Base-by-base conservation (phyloP, 805 yeast genomes). In the Pichia exigua region DNA sequence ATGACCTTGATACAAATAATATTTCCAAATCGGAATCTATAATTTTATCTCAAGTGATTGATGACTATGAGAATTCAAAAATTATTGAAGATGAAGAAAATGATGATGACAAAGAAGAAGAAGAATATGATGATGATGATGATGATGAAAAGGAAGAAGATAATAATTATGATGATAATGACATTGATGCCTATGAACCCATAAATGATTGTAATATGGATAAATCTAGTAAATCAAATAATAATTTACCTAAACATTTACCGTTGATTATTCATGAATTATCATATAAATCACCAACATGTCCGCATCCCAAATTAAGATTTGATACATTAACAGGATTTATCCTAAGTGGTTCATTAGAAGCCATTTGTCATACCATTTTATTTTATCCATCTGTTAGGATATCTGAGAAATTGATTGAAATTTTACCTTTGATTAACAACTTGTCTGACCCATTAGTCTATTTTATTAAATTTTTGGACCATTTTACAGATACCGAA, bases 351-450 rank as follows among this genome's bases (percentile, higher is more conserved):
- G 87, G 87, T 20, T 64, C 87, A 0, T 61, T 79, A 12, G 97
- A 90, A 64, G 78, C 90, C 45, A 73, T 90, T 39, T 79, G 91
- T 51, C 97, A 91, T 67, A 77, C 86, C 3, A 70, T 87, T 26
- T 64, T 89, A 17, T 83, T 82, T 64, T 75, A 75, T 53, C 74
- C 78, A 5, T 61, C 70, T 20, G 58, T 54, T 21, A 49, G 59
- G 44, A 66, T 72, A 21, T 68, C 73, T 18, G 66, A 62, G 27
- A 76, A 75, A 50, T 64, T 77, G n/a, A 63, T 81, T 18, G 61
- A 76, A 42, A 68, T 79, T n/a, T 58, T 83, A 26, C 88, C 88
- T 0, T 59, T 83, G 46, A 65, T 80, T 51, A 78, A 76, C 30
- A 79, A 76, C 32, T 68, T 80, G 40, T 67, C 67, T 32, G 60